Percentiles rank a stretch among this genome's conserved stretches.
These are phyloP conservation scores for Pyrus betulifolia DNA, from an alignment of 306 rosid species.

Conservation along the genomic window DNA sequence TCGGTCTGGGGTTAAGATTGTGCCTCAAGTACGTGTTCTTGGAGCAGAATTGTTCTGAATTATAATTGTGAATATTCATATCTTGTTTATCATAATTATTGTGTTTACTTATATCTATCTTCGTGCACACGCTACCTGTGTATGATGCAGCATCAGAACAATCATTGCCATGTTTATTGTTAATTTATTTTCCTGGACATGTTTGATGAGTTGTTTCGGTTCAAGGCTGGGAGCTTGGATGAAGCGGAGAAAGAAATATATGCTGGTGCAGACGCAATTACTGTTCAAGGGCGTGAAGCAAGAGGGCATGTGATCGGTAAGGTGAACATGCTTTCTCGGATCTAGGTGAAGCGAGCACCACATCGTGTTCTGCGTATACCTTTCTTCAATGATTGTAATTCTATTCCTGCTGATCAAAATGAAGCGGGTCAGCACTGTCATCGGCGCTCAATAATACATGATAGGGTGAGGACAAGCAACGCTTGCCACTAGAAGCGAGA, in stretches of 20 bases:
- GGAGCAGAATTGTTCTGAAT: neutral
- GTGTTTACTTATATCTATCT: neutral
- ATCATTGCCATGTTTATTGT: neutral
- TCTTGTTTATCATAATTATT: neutral
- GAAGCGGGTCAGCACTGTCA: slow-evolving; percentile 57
- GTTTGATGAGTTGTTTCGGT: slow-evolving; percentile 4
- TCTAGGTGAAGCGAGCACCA: slow-evolving; percentile 32
- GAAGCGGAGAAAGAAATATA: slow-evolving; percentile 54
- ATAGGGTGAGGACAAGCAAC: slow-evolving; percentile 38
- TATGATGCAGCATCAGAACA: too few relatives aligned
- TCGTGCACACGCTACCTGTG: too few relatives aligned
- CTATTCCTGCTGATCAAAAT: slow-evolving; percentile 52
- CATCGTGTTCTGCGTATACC: slow-evolving; percentile 69
- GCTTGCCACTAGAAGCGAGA: neutral
- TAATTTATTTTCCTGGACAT: neutral
- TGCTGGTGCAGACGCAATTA: slow-evolving; percentile 72
- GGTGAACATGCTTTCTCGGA: slow-evolving; percentile 32
- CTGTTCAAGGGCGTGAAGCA: slow-evolving; percentile 87
- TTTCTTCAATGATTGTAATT: slow-evolving; percentile 60
- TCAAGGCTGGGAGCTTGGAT: slow-evolving; percentile 53
- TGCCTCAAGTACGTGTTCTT: slow-evolving; percentile 63
- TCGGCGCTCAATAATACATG: slow-evolving; percentile 59
- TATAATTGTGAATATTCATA: neutral
- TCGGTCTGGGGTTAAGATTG: slow-evolving; percentile 62
- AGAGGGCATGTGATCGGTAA: slow-evolving; percentile 89